Evolutionary conservation across 306 rosid species (phyloP).

Genomic region (Vigna mungo): DNA sequence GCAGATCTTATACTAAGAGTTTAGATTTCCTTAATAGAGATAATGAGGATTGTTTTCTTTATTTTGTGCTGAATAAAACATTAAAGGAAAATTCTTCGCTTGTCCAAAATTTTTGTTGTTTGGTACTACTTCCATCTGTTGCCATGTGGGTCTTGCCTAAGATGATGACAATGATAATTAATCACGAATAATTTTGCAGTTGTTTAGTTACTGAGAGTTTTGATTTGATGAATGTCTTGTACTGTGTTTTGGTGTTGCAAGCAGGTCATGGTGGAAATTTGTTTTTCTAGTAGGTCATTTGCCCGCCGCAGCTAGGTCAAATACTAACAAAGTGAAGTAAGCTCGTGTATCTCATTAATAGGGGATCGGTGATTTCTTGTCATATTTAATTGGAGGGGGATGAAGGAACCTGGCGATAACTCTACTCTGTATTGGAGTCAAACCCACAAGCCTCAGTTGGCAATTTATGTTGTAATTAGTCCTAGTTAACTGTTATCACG

Average conservation of each 20-base stretch:
- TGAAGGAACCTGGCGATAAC: constrained; percentile 20
- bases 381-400: not conserved
- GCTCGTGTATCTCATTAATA: constrained; percentile 33
- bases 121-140: constrained; percentile 1
- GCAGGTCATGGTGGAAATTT: constrained; percentile 42
- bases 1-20: too few relatives aligned
- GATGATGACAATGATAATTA: not conserved
- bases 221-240: constrained; percentile 33
- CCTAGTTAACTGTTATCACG: constrained; percentile 32
- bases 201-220: constrained; percentile 14
- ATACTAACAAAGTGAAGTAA: constrained; percentile 48
- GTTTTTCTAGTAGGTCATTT: constrained; percentile 34
- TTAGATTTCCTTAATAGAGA: too few relatives aligned
- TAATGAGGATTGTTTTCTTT: too few relatives aligned
- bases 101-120: constrained; percentile 4
- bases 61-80: too few relatives aligned
- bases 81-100: not conserved
- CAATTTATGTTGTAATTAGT: constrained; percentile 64
- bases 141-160: not conserved
- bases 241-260: constrained; percentile 30
- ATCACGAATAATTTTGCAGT: not conserved
- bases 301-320: constrained; percentile 22
- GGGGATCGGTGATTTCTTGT: constrained; percentile 42
- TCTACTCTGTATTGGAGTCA: constrained; percentile 20
- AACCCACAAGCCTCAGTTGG: constrained; percentile 38